A percentile compares a stretch with the other conserved stretches of the same genome.
Evolutionary conservation across 2,329 filamentous ascomycete genomes (phyloP).

Genomic region (Raffaelea ambrosiae): DNA sequence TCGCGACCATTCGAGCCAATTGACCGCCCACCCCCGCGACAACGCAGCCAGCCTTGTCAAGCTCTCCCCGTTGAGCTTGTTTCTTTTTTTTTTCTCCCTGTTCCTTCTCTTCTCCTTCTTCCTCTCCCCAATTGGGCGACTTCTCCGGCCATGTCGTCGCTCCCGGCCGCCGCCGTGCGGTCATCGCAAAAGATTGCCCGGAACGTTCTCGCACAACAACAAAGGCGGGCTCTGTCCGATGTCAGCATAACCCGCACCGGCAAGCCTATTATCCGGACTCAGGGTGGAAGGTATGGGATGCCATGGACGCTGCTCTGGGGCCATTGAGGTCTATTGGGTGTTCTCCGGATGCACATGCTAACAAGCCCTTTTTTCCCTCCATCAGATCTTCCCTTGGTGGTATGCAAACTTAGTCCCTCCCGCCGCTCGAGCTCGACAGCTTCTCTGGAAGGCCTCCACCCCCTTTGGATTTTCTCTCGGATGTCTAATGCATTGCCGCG

Average conservation of each 20-base stretch:
- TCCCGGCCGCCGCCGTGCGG: conserved; percentile 43
- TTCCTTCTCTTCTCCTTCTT: neutral
- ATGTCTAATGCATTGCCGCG: conserved; percentile 2
- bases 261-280: conserved; percentile 82
- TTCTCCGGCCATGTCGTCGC: conserved; percentile 9
- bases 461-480: neutral
- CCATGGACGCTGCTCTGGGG: too few species aligned
- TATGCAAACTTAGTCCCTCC: conserved; percentile 29
- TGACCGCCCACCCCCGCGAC: conserved; percentile 6
- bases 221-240: conserved; percentile 60
- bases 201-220: conserved; percentile 40
- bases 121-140: neutral
- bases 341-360: conserved; percentile 1
- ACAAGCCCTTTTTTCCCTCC: conserved; percentile 6
- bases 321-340: conserved; percentile 20
- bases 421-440: neutral
- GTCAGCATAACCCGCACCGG: conserved; percentile 90
- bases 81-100: neutral
- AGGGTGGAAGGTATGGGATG: conserved; percentile 68
- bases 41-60: neutral
- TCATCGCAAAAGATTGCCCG: conserved; percentile 38
- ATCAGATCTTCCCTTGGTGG: conserved; percentile 76
- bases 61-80: neutral
- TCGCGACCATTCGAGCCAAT: conserved; percentile 10
- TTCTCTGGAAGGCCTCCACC: neutral